Conservation (phyloP, 176 grass and related monocot genomes). For the Oropetium thomaeum region DNA sequence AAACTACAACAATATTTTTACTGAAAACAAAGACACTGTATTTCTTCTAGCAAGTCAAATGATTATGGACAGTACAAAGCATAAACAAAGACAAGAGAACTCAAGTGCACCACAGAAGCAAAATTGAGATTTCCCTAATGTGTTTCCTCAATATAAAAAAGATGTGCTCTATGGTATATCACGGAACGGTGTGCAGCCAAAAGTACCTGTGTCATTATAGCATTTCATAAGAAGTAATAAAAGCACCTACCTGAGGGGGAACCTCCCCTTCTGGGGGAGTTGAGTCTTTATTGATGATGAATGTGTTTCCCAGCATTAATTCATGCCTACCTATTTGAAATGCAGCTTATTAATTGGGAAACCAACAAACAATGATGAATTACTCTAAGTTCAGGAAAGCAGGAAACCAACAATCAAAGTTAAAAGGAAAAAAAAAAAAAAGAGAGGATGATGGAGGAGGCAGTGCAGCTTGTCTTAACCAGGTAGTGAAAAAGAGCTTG, state of each 20-base stretch:
- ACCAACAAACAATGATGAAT: slow-evolving; percentile 1
- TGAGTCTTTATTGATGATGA: slow-evolving; percentile 52
- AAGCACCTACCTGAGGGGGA: slow-evolving; percentile 64
- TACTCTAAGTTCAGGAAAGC: slow-evolving; percentile 18
- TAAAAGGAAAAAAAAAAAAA: slow-evolving; percentile 4
- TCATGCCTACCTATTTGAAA: slow-evolving; percentile 82
- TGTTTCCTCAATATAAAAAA: background rate
- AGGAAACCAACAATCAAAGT: background rate
- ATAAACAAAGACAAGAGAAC: slow-evolving; percentile 1
- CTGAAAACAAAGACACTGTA: background rate
- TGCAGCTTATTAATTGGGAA: slow-evolving; percentile 42
- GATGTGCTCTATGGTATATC: background rate
- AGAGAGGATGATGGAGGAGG: background rate
- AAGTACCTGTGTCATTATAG: background rate
- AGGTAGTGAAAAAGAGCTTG: background rate
- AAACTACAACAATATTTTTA: background rate
- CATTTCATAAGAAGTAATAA: slow-evolving; percentile 35
- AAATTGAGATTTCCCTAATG: background rate
- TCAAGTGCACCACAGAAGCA: background rate
- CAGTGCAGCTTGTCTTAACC: background rate
- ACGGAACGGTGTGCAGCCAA: background rate
- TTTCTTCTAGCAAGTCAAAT: background rate
- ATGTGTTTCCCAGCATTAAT: slow-evolving; percentile 88
- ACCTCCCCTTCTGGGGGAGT: slow-evolving; percentile 56
- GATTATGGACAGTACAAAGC: slow-evolving; percentile 4